Evolutionary conservation across 2,329 filamentous ascomycete species (phyloP).

Genomic region (Paecilomyces sp.): DNA sequence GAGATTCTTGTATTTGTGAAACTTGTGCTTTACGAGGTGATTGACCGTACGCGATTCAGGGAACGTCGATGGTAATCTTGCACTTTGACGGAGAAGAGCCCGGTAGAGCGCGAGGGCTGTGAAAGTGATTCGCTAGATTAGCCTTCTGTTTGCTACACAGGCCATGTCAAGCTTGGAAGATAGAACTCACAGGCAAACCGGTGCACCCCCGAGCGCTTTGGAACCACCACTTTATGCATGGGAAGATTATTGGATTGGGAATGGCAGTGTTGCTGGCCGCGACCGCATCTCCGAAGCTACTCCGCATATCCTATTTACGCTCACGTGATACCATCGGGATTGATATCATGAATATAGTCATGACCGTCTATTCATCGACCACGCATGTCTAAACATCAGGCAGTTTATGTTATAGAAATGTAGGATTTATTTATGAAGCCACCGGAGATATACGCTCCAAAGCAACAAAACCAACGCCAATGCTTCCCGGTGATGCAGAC

Average conservation of each 20-base stretch:
- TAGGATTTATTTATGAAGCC: not conserved
- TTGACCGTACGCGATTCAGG: conserved; percentile 17
- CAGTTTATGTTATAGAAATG: not conserved
- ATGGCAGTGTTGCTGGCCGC: not conserved
- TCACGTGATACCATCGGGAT: not conserved
- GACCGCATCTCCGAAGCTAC: not conserved
- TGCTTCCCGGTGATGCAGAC: conserved; percentile 29
- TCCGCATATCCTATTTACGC: not conserved
- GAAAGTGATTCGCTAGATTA: not conserved
- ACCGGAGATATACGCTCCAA: conserved; percentile 3
- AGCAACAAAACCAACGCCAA: conserved; percentile 22
- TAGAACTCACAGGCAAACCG: conserved; percentile 37
- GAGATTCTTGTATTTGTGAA: conserved; percentile 29
- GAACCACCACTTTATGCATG: conserved; percentile 31
- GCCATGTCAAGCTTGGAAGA: not conserved
- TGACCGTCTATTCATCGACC: not conserved
- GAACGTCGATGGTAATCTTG: conserved; percentile 17
- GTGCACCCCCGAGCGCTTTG: conserved; percentile 30
- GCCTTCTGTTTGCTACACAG: not conserved
- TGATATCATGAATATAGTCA: conserved; percentile 1
- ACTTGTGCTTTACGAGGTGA: conserved; percentile 27
- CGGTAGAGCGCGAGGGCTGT: conserved; percentile 39
- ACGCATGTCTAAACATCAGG: not conserved
- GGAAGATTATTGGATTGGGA: conserved; percentile 5
- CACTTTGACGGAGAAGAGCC: conserved; percentile 37